Evolutionary conservation across 2,329 filamentous ascomycete genomes (phyloP), one percentile per base, ranked within the genome.

Genomic region (Fusarium sulawesiense): DNA sequence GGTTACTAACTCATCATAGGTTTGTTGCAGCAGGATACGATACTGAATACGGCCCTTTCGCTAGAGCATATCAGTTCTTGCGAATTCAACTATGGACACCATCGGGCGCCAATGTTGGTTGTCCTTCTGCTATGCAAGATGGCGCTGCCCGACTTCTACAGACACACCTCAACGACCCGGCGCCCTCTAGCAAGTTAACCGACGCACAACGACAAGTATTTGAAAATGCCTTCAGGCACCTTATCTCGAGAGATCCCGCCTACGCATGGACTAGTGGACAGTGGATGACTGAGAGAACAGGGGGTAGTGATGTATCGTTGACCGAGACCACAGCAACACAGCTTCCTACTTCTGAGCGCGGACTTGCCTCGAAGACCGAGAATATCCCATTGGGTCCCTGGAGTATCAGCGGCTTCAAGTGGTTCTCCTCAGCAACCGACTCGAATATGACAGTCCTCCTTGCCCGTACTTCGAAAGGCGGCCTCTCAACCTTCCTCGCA

Each of bases 201-300:
- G 49, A 66, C 6, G 66, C 75, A 3, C 76, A 82, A 65, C 78
- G 79, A 10, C 69, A 71, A 20, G 84, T 89, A 1, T 83, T 89
- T 49, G 80, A 84, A 40, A 82, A 86, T 42, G 86, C 86, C 6
- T 88, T 84, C 67, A 74, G 79, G 8, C 84, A 85, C 14, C 79
- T 92, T 6, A 87, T 81, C 2, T 87, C 85, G 6, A 81, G 86
- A 7, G 83, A 90, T 25, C 74, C 79, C 0, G 45, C 30, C 6
- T 69, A 78, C 20, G 86, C 87, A 1, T 93, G 91, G 91, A 93
- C 90, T 1, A 91, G 87, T 42, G 91, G 91, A 0, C 91, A 93
- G 76, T 93, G 91, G 91, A 93, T 93, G 91, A 93, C 91, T 0
- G 91, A 93, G 72, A 83, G 91, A 4, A 83, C 85, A 0, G 91